Evolutionary conservation across 2,329 filamentous ascomycete genomes (phyloP).

Genomic region (Amauroascus verrucosus): DNA sequence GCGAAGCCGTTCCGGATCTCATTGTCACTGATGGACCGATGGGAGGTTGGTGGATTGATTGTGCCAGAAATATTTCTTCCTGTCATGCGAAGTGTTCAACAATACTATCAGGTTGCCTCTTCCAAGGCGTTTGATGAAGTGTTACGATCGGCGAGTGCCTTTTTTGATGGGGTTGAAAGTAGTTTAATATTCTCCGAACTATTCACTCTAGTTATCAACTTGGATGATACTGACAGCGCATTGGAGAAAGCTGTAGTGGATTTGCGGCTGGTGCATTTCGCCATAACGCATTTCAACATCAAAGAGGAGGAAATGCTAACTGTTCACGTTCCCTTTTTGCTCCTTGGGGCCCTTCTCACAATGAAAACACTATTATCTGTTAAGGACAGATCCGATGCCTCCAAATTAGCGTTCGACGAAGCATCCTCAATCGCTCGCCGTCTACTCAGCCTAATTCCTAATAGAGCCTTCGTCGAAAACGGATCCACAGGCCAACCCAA

Average conservation of each 20-base stretch:
- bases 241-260: constrained; percentile 50
- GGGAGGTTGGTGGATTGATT: constrained; percentile 88
- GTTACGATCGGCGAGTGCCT: constrained; percentile 81
- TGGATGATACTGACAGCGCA: constrained; percentile 20
- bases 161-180: constrained; percentile 95
- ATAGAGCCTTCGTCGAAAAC: constrained; percentile 45
- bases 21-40: constrained; percentile 92
- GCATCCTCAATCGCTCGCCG: constrained; percentile 41
- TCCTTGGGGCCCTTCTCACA: constrained; percentile 51
- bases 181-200: constrained; percentile 84
- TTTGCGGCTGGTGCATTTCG: constrained; percentile 67
- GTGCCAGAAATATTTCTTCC: constrained; percentile 83
- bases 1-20: constrained; percentile 84
- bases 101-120: constrained; percentile 56
- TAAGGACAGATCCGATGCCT: constrained; percentile 9
- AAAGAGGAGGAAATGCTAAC: constrained; percentile 92
- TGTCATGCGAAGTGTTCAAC: constrained; percentile 66
- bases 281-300: constrained; percentile 80
- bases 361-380: constrained; percentile 30
- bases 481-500: neutral
- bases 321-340: constrained; percentile 67
- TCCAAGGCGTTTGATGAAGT: constrained; percentile 71
- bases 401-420: constrained; percentile 25
- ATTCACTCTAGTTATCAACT: constrained; percentile 50
- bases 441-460: constrained; percentile 55